Percentiles rank a stretch among this genome's conserved stretches.
phyloP scores from a whole-genome alignment of 2,329 filamentous ascomycete genomes.

The Aspergillus cejpii region DNA sequence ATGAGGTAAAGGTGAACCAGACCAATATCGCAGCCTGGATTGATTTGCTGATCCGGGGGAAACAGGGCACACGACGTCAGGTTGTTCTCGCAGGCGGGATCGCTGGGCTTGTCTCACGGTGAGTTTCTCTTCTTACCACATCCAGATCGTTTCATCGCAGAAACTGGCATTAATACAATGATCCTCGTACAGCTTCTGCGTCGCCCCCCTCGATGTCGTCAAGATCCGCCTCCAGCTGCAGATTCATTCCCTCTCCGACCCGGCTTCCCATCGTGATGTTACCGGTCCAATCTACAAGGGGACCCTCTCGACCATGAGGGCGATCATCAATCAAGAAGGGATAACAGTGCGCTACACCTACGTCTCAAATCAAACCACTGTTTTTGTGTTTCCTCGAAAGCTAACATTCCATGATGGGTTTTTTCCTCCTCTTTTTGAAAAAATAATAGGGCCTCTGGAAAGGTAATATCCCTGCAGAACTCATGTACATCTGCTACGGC shows the following conservation, averaged over 20 bases:
- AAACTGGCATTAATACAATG: background rate
- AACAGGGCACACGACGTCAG: constrained; percentile 61
- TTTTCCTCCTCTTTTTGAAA: too few species aligned
- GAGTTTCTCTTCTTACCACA: constrained; percentile 17
- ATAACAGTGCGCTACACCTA: constrained; percentile 49
- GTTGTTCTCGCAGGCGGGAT: constrained; percentile 60
- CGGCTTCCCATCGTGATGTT: constrained; percentile 51
- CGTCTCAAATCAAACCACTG: too few species aligned
- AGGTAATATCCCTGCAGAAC: constrained; percentile 90
- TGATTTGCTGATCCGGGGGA: too few species aligned
- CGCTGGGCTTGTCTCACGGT: constrained; percentile 85
- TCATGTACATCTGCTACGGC: constrained; percentile 88
- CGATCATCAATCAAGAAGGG: constrained; percentile 75
- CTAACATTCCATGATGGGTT: too few species aligned
- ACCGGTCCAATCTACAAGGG: constrained; percentile 57
- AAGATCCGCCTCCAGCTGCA: constrained; percentile 97
- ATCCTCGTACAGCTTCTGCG: constrained; percentile 62
- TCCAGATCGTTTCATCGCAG: background rate
- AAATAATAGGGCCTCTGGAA: constrained; percentile 83
- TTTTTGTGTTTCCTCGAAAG: too few species aligned
- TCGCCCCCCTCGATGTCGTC: constrained; percentile 92
- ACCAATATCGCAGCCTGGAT: too few species aligned
- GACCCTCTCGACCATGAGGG: constrained; percentile 65
- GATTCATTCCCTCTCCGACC: constrained; percentile 73
- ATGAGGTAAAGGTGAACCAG: constrained; percentile 50